Evolutionary conservation across 495 filamentous ascomycete genomes (phyloP).

Genomic region (Penicillium subrubescens): DNA sequence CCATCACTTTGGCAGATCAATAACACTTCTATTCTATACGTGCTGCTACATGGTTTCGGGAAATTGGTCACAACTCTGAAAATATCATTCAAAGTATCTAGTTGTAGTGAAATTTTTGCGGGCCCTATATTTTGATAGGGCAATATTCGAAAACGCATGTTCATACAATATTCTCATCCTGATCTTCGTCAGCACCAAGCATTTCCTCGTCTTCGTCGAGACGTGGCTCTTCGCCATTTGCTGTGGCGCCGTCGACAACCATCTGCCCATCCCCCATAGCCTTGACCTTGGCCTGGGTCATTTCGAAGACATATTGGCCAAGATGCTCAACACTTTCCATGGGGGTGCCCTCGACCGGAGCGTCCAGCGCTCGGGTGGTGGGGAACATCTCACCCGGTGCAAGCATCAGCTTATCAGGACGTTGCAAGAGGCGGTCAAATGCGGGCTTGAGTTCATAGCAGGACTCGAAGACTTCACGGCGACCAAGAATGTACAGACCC

Average conservation of each 20-base stretch:
- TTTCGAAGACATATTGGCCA: conserved; percentile 96
- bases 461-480: conserved; percentile 83
- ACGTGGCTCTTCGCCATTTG: conserved; percentile 45
- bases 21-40: too few relatives aligned
- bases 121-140: neutral
- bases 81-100: neutral
- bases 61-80: neutral
- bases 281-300: conserved; percentile 83
- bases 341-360: conserved; percentile 58
- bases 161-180: conserved; percentile 44
- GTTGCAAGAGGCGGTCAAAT: conserved; percentile 71
- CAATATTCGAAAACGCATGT: neutral
- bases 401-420: conserved; percentile 76
- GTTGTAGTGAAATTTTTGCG: neutral
- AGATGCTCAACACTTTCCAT: conserved; percentile 95
- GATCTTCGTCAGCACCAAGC: conserved; percentile 38
- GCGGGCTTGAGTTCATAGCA: conserved; percentile 87
- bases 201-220: conserved; percentile 49
- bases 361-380: conserved; percentile 58
- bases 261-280: conserved; percentile 52
- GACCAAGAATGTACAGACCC: conserved; percentile 90
- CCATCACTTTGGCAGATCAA: too few relatives aligned
- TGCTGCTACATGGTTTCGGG: neutral
- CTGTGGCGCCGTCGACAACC: conserved; percentile 35
- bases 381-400: conserved; percentile 87